These are phyloP conservation scores for Neotropicomus parvogracilis DNA, from an alignment of 1,284 basidiomycete species.

Conservation along the genomic window DNA sequence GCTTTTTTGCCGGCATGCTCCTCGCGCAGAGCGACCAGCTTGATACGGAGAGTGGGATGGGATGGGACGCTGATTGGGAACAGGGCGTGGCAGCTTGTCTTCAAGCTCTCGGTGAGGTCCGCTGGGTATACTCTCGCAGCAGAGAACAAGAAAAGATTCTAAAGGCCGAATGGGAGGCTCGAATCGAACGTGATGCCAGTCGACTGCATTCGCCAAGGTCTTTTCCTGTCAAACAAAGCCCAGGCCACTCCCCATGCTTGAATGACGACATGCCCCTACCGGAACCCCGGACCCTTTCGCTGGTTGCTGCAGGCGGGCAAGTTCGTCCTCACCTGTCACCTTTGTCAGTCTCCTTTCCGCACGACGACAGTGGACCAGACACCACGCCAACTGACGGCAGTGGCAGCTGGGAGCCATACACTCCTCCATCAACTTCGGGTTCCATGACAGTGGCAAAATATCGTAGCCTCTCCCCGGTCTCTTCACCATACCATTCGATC, in stretches of 20 bases:
- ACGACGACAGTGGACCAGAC: slow-evolving; percentile 44
- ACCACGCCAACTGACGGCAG: slow-evolving; percentile 47
- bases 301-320: slow-evolving; percentile 33
- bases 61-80: slow-evolving; percentile 49
- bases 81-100: slow-evolving; percentile 72
- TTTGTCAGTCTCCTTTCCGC: slow-evolving; percentile 29
- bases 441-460: slow-evolving; percentile 34
- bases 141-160: slow-evolving; percentile 66
- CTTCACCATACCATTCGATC: slow-evolving; percentile 14
- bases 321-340: slow-evolving; percentile 30
- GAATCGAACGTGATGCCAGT: slow-evolving; percentile 27
- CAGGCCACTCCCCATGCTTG: slow-evolving; percentile 31
- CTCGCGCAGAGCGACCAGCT: slow-evolving; percentile 51
- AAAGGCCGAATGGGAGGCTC: slow-evolving; percentile 58
- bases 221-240: slow-evolving; percentile 27
- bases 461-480: slow-evolving; percentile 25
- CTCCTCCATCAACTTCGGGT: slow-evolving; percentile 51
- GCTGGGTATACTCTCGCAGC: slow-evolving; percentile 75
- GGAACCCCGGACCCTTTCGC: slow-evolving; percentile 24
- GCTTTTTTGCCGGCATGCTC: slow-evolving; percentile 74
- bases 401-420: slow-evolving; percentile 54
- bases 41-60: slow-evolving; percentile 38
- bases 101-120: slow-evolving; percentile 69
- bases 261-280: slow-evolving; percentile 21
- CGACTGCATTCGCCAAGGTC: slow-evolving; percentile 21